Percentiles rank a stretch among this genome's conserved stretches.
Evolutionary conservation across 345 rosid genomes (phyloP).

Genomic region (Brassica juncea): DNA sequence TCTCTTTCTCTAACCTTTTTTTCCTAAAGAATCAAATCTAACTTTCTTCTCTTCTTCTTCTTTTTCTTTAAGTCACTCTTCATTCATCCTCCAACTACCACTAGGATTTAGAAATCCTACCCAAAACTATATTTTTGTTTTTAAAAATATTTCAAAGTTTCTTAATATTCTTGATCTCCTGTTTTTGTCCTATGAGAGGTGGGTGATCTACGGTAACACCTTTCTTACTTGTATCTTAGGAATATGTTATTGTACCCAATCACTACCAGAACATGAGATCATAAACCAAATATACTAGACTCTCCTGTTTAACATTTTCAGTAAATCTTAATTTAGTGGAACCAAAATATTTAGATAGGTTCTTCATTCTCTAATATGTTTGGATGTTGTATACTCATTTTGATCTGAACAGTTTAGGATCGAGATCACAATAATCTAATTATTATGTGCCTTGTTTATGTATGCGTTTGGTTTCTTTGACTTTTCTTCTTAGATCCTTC

Average conservation of each 20-base stretch:
- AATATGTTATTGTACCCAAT: not conserved
- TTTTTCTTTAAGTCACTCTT: slow-evolving; percentile 6
- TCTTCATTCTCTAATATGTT: not conserved
- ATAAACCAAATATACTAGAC: not conserved
- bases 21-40: slow-evolving; percentile 10
- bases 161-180: not conserved
- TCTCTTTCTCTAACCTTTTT: slow-evolving; percentile 8
- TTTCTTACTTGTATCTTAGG: not conserved
- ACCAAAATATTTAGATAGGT: not conserved
- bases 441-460: not conserved
- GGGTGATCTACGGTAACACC: not conserved
- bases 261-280: not conserved
- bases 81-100: slow-evolving; percentile 2
- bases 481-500: not conserved
- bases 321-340: not conserved
- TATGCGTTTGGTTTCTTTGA: too few relatives aligned
- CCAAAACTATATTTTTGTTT: not conserved
- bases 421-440: slow-evolving; percentile 7
- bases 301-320: not conserved
- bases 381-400: not conserved
- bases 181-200: not conserved
- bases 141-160: too few relatives aligned
- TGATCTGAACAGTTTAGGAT: slow-evolving; percentile 18
- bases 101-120: not conserved
- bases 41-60: not conserved